Conservation (phyloP, 345 rosid genomes). For the Populus davidiana region DNA sequence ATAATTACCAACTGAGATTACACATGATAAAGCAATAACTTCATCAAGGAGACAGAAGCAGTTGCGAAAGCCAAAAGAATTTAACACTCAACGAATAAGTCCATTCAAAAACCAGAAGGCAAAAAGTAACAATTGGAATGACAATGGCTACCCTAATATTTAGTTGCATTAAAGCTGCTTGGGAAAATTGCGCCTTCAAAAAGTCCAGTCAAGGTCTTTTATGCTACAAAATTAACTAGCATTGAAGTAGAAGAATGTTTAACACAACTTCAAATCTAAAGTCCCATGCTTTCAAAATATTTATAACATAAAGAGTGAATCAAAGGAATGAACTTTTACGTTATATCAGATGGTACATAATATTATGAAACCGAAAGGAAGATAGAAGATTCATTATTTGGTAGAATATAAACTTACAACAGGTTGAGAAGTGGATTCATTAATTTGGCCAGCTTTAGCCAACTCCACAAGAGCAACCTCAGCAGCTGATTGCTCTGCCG, state of each 20-base stretch:
- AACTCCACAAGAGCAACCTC: slow-evolving; percentile 79
- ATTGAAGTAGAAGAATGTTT: neutral
- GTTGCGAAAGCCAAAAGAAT: neutral
- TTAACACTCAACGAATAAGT: neutral
- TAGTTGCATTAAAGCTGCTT: neutral
- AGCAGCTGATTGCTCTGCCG: slow-evolving; percentile 96
- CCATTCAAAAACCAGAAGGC: neutral
- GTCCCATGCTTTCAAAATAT: neutral
- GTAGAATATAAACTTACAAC: slow-evolving; percentile 56
- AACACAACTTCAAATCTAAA: neutral
- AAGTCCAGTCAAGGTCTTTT: neutral
- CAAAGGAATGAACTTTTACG: neutral
- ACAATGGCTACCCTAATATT: neutral
- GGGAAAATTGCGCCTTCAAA: neutral
- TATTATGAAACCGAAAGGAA: neutral
- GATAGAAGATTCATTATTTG: neutral
- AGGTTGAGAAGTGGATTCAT: slow-evolving; percentile 57
- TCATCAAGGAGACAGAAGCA: neutral
- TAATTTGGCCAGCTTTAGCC: slow-evolving; percentile 54
- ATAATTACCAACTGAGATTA: too few species aligned
- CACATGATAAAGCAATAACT: too few species aligned
- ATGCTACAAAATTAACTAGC: neutral
- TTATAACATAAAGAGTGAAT: neutral
- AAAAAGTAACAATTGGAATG: neutral
- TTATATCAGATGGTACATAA: neutral